A percentile compares a stretch with the other conserved stretches of the same genome.
These are phyloP conservation scores for Kurtzmaniella natalensis DNA, from an alignment of 1,139 yeast species.

Conservation along the genomic window DNA sequence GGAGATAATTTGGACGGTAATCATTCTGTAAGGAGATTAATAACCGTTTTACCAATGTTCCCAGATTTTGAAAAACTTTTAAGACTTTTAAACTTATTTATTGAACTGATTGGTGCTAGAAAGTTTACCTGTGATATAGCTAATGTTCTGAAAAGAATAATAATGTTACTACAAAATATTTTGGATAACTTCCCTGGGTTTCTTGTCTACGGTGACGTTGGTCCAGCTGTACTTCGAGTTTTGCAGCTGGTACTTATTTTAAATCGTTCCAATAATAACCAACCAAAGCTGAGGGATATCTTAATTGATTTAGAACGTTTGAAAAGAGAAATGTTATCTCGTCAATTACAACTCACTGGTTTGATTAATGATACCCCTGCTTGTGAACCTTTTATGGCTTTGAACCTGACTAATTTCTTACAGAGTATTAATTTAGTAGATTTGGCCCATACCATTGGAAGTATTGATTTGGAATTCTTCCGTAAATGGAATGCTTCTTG, in stretches of 20 bases:
- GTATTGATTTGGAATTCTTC: conserved; percentile 55
- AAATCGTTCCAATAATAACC: not conserved
- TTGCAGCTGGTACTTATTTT: conserved; percentile 10
- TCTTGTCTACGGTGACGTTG: conserved; percentile 35
- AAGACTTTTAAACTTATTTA: conserved; percentile 26
- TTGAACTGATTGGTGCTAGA: conserved; percentile 18
- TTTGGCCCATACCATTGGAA: conserved; percentile 52
- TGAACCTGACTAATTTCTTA: conserved; percentile 25
- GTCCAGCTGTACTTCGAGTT: conserved; percentile 34
- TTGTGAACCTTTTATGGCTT: conserved; percentile 2
- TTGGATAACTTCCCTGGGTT: conserved; percentile 36
- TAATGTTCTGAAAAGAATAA: conserved; percentile 30
- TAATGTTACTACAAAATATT: conserved; percentile 27
- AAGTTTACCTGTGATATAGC: conserved; percentile 21
- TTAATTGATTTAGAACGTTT: conserved; percentile 17
- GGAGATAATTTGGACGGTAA: no score
- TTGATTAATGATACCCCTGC: conserved; percentile 19
- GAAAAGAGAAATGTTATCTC: conserved; percentile 29
- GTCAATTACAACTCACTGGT: conserved; percentile 32
- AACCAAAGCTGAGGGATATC: not conserved
- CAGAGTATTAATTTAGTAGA: conserved; percentile 41
- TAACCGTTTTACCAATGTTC: conserved; percentile 60
- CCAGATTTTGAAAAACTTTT: conserved; percentile 56
- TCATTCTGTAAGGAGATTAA: conserved; percentile 38
- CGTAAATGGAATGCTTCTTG: conserved; percentile 70